Base-by-base conservation (phyloP, 2,329 filamentous ascomycete species). In the Fusarium buxicola region DNA sequence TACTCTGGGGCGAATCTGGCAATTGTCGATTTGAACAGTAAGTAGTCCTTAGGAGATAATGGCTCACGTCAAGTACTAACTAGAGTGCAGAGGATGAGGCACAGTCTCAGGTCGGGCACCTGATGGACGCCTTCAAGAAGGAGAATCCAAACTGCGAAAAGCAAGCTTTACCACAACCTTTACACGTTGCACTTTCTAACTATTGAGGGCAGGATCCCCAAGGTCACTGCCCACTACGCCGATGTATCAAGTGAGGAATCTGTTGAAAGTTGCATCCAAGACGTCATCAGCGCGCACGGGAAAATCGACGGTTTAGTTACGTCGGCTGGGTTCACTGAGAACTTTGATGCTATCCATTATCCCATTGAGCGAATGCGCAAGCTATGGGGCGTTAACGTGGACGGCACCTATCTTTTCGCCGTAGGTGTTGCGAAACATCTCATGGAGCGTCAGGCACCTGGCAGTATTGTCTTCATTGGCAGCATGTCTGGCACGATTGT, bases 401-500 rank as follows among this genome's bases (percentile, higher is more conserved):
- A 88, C 71, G 94, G 94, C 24, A 96, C 94, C 47, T 97, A 96
- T 75, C 82, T 97, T 21, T 97, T 94, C 73, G 92, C 93, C 3
- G 89, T 89, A 10, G 88, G 86, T 8, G 89, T 96, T 6, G 94
- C 93, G 11, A 92, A 92, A 74, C 94, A 97, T 73, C 81, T 97
- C 58, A 95, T 97, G 87, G 89, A 89, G 72, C 87, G 91, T 70
- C 87, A 94, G 74, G 81, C 84, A 2, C 82, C 86, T 0, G 94
- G 94, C 30, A 95, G 90, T 79, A 93, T 97, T 74, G 92, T 97
- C 69, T 90, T 97, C 79, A 95, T 97, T 71, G 94, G 94, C 30
- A 94, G 91, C 83, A 97, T 98, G 94, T 94, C 90, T 40, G 94
- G 93, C 30, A 80, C 89, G 39, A 94, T 97, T 71, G 94, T 97